Evolutionary conservation across 2,329 filamentous ascomycete species (phyloP), one percentile per base, ranked within the genome.

Genomic region (Stagonosporopsis vannaccii): DNA sequence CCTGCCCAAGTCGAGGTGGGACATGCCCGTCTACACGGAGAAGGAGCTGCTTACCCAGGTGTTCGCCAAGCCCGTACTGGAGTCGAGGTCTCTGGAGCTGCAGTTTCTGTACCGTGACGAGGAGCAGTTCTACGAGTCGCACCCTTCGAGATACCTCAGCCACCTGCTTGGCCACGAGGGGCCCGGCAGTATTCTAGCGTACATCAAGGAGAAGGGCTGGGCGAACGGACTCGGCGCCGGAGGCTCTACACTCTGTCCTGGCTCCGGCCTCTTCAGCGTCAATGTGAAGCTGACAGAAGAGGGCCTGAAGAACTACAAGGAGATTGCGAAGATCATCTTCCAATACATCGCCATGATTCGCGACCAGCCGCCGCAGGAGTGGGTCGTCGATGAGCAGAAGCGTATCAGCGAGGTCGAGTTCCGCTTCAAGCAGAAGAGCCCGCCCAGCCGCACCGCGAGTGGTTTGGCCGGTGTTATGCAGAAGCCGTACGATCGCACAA

Each of bases 301-400:
- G 74, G 92, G 92, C 6, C 78, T 96, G 50, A 89, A 89, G 68
- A 83, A 94, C 65, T 95, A 96, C 77, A 84, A 88, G 55, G 90
- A 96, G 68, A 86, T 97, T 17, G 84, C 90, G 61, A 93, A 93
- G 75, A 85, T 88, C 26, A 84, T 97, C 59, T 97, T 97, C 79
- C 89, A 96, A 73, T 99, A 99, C 69, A 87, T 98, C 60, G 87
- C 92, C 11, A 85, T 99, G 74, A 84, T 99, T 52, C 87, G 87
- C 60, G 90, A 96, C 67, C 83, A 84, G 2, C 85, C 89, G 5
- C 93, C 94, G 0, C 89, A 96, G 65, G 83, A 96, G 73, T 98
- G 95, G 95, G 92, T 98, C 55, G 93, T 95, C 56, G 86, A 96
- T 28, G 95, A 99, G 77, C 90, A 95, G 75, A 94, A 92, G 76